Percentiles rank a stretch among this genome's conserved stretches.
Conservation (phyloP, 1,284 basidiomycete species). For the Tilletia setariae region DNA sequence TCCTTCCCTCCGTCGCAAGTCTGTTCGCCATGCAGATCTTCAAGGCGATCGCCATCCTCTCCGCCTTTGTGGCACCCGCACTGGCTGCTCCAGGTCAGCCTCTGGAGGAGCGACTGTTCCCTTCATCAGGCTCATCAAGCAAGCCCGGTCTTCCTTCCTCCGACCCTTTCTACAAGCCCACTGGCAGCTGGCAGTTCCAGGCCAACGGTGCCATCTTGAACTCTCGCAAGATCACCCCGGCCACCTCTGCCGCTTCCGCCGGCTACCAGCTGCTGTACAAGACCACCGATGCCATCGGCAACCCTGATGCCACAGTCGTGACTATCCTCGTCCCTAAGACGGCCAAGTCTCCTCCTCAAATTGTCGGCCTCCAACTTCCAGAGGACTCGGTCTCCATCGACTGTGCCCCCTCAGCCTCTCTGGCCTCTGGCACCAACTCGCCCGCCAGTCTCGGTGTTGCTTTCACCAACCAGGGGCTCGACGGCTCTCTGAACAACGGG, state of each 20-base stretch:
- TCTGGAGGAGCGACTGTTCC: too few relatives aligned
- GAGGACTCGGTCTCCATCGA: constrained; percentile 33
- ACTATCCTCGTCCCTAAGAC: constrained; percentile 38
- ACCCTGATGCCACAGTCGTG: constrained; percentile 27
- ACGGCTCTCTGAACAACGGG: constrained; percentile 38
- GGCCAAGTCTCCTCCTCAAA: constrained; percentile 31
- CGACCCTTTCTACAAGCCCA: not conserved
- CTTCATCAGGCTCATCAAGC: too few relatives aligned
- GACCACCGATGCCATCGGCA: constrained; percentile 23
- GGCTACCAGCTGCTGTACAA: constrained; percentile 38
- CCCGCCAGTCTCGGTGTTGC: constrained; percentile 24
- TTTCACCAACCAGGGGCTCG: constrained; percentile 28
- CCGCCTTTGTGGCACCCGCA: too few relatives aligned
- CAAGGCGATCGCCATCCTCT: too few relatives aligned
- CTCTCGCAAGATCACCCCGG: not conserved
- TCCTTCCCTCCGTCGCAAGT: too few relatives aligned
- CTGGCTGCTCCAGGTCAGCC: too few relatives aligned
- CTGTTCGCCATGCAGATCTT: too few relatives aligned
- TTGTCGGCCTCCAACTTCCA: constrained; percentile 34
- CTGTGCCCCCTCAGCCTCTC: constrained; percentile 37
- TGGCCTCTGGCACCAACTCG: constrained; percentile 21
- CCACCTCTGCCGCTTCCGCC: not conserved
- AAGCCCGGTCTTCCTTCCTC: not conserved
- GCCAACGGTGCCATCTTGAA: not conserved
- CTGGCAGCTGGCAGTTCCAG: constrained; percentile 3